These are phyloP conservation scores for Naematelia aurantialba DNA, from an alignment of 768 basidiomycete genomes.

Conservation along the genomic window DNA sequence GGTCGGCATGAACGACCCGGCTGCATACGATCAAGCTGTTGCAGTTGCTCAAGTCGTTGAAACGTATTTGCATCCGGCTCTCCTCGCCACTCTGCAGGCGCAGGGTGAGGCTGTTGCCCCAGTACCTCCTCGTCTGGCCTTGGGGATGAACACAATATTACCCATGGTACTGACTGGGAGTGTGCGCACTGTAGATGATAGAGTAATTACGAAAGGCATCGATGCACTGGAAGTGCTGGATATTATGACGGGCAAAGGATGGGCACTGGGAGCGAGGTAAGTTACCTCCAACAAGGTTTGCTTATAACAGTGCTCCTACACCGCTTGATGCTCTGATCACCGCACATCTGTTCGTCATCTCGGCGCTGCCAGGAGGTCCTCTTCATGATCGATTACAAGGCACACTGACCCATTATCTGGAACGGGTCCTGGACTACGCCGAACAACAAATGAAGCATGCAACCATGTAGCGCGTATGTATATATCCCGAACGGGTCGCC, in stretches of 20 bases:
- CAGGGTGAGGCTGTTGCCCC: neutral
- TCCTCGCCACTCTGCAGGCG: conserved; percentile 23
- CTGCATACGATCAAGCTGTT: conserved; percentile 32
- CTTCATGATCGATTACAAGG: neutral
- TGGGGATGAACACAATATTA: conserved; percentile 36
- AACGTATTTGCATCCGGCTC: conserved; percentile 25
- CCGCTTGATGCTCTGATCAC: conserved; percentile 40
- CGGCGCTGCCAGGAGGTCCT: conserved; percentile 7
- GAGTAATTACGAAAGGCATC: conserved; percentile 17
- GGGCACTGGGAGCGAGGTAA: conserved; percentile 38
- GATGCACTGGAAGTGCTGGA: conserved; percentile 14
- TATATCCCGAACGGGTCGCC: too few relatives aligned
- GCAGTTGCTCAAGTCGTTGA: conserved; percentile 36
- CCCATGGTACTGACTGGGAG: conserved; percentile 39
- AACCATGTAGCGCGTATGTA: neutral
- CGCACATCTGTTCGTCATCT: conserved; percentile 30
- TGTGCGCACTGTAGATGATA: conserved; percentile 20
- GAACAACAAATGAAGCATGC: neutral
- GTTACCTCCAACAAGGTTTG: conserved; percentile 7
- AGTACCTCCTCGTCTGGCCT: conserved; percentile 29
- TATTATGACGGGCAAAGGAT: conserved; percentile 9
- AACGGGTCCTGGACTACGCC: conserved; percentile 1
- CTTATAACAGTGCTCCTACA: conserved; percentile 23
- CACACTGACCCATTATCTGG: neutral
- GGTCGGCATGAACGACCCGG: conserved; percentile 35